Percentiles rank a stretch among this genome's conserved stretches.
These are phyloP conservation scores for Lagenidium giganteum DNA, from an alignment of 352 stramenopile genomes.

Conservation along the genomic window DNA sequence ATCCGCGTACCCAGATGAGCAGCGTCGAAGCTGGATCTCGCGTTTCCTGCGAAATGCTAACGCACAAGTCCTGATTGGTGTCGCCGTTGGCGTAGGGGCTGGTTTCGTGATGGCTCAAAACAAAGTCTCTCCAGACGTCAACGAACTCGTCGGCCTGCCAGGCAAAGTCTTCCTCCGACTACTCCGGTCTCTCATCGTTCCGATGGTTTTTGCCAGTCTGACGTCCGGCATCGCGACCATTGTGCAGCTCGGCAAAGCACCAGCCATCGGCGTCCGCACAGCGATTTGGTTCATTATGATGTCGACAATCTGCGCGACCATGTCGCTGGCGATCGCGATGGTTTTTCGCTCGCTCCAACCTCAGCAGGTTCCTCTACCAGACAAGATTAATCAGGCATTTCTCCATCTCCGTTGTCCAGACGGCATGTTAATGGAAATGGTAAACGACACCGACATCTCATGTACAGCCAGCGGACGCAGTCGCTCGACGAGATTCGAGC, in stretches of 20 bases:
- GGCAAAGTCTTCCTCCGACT: slow-evolving; percentile 9
- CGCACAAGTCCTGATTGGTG: slow-evolving; percentile 5
- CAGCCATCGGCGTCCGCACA: slow-evolving; percentile 29
- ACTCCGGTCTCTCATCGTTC: slow-evolving; percentile 13
- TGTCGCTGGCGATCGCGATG: slow-evolving; percentile 29
- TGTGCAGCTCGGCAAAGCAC: slow-evolving; percentile 42
- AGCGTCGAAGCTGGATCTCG: background rate
- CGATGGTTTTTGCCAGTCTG: slow-evolving; percentile 48
- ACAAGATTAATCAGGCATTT: slow-evolving; percentile 6
- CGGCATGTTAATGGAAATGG: slow-evolving; percentile 26
- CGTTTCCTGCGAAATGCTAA: background rate
- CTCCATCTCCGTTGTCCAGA: slow-evolving; percentile 27
- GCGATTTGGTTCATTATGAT: slow-evolving; percentile 29
- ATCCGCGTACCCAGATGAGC: slow-evolving; percentile 3
- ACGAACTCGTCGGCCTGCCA: slow-evolving; percentile 3
- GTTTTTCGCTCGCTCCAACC: slow-evolving; percentile 22
- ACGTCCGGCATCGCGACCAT: slow-evolving; percentile 41
- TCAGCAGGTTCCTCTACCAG: background rate
- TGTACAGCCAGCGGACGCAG: slow-evolving; percentile 14
- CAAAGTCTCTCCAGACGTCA: slow-evolving; percentile 2
- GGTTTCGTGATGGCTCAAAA: slow-evolving; percentile 1
- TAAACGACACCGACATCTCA: background rate
- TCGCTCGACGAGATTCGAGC: slow-evolving; percentile 19
- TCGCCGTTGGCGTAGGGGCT: slow-evolving; percentile 3
- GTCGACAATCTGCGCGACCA: slow-evolving; percentile 12